A percentile compares a stretch with the other conserved stretches of the same genome.
Evolutionary conservation across 345 rosid genomes (phyloP).

Genomic region (Linum tenue): DNA sequence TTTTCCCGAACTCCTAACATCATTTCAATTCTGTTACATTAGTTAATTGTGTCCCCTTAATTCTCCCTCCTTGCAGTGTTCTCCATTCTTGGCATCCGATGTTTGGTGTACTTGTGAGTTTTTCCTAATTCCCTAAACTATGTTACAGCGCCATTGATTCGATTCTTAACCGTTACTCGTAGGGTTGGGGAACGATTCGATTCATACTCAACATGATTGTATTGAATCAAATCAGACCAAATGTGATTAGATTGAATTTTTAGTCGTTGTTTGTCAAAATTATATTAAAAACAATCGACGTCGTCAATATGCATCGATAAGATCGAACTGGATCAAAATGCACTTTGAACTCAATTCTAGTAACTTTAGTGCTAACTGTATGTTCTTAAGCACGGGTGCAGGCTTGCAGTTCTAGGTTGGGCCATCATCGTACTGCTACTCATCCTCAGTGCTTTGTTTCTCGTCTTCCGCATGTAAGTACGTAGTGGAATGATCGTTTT

Average conservation of each 20-base stretch:
- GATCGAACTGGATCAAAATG: not conserved
- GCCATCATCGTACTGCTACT: slow-evolving; percentile 37
- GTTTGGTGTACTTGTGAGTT: slow-evolving; percentile 40
- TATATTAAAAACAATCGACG: too few relatives aligned
- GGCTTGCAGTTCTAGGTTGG: slow-evolving; percentile 47
- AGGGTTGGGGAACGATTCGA: too few relatives aligned
- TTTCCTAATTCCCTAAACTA: not conserved
- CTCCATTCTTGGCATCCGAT: slow-evolving; percentile 34
- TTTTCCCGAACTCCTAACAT: not conserved
- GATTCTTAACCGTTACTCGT: too few relatives aligned
- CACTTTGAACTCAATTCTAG: not conserved
- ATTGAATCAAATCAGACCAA: too few relatives aligned
- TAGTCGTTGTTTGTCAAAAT: too few relatives aligned
- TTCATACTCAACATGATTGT: too few relatives aligned
- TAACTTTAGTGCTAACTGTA: too few relatives aligned
- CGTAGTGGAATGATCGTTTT: too few relatives aligned
- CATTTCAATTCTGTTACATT: not conserved
- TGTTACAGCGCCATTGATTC: too few relatives aligned
- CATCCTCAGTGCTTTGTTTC: slow-evolving; percentile 38
- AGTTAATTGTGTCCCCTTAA: not conserved
- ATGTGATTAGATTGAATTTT: too few relatives aligned
- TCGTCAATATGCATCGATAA: too few relatives aligned
- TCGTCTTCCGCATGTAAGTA: slow-evolving; percentile 48
- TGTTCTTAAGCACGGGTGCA: slow-evolving; percentile 9
- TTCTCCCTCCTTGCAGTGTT: slow-evolving; percentile 27